Base-by-base conservation (phyloP, 2,329 filamentous ascomycete genomes). In the Fusarium euwallaceae region DNA sequence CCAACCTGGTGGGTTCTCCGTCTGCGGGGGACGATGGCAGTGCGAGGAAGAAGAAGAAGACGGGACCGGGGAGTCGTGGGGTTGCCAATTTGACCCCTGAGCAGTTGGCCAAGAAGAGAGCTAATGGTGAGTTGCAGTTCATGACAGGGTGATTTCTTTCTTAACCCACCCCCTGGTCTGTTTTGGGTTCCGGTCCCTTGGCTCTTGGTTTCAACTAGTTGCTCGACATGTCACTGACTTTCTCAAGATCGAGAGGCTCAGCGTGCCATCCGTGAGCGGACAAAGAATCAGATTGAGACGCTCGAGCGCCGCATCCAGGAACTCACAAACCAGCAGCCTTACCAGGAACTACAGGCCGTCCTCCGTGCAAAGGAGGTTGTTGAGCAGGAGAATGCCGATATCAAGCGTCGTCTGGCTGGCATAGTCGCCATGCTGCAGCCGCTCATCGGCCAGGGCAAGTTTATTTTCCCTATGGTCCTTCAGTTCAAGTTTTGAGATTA, bases 221-320 rank as follows among this genome's bases (percentile, higher is more conserved):
- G 22, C 34, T 60, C 45, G 36, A 71, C 71, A 48, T 56, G 27
- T 73, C 55, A 75, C 76, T 75, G 66, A 71, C 66, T 66, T 32
- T 43, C 64, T 53, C 17, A 91, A 89, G 94, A 97, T 81, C 92
- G 94, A 67, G 94, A 97, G 82, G 95, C 94, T 34, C 94, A 97
- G 82, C 90, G 94, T 59, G 94, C 94, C 43, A 97, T 97, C 69
- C 89, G 94, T 48, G 93, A 96, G 84, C 90, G 94, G 65, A 97
- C 94, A 32, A 94, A 92, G 84, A 90, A 91, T 67, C 93, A 94
- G 82, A 97, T 97, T 76, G 93, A 96, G 80, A 85, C 84, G 8
- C 86, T 97, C 69, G 93, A 97, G 82, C 87, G 87, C 70, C 88
- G 90, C 71, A 95, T 97, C 71, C 87, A 89, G 65, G 93, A 96